Evolutionary conservation across 805 yeast species (phyloP), one percentile per base, ranked within the genome.

Genomic region (Metschnikowia orientalis): DNA sequence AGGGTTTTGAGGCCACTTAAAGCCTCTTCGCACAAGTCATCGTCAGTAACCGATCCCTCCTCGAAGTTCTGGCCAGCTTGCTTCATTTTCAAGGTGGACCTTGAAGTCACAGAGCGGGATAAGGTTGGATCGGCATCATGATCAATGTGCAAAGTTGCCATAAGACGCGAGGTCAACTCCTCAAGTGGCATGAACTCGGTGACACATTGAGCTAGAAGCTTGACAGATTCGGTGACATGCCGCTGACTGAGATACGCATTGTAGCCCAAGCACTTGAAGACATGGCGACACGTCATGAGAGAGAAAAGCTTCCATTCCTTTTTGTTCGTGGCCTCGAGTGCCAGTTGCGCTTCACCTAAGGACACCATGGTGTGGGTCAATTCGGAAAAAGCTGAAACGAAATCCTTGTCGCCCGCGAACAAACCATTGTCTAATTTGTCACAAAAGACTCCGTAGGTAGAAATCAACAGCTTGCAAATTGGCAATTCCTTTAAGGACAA

Each of bases 391-490:
- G 57, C 42, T 18, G 60, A 59, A 7, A 76, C 71, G 50, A 79
- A 82, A 16, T 55, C 66, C 27, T 71, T 61, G 56, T 83, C 86
- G 24, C 88, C 88, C 18, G 74, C 65, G 47, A 81, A 76, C 35
- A 83, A 61, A 7, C 75, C 77, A 10, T 73, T 75, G 42, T 80
- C 83, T 48, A 52, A 45, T 34, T 34, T 47, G 38, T 42, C 53
- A 50, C 73, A 67, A 23, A 69, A 56, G 1, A 54, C 56, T 7
- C 61, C 59, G 45, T 70, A 79, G 0, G 78, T 72, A 14, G 59
- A 54, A 22, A 71, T 62, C 4, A 74, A 63, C 23, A 67, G 59
- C 48, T 79, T 81, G 31, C 79, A 67, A 2, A 86, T 64, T 0
- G 77, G 61, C 26, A 79, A 56, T 48, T 89, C 97, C 13, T 69